Evolutionary conservation across 768 basidiomycete genomes (phyloP).

Genomic region (Serendipita sp.): DNA sequence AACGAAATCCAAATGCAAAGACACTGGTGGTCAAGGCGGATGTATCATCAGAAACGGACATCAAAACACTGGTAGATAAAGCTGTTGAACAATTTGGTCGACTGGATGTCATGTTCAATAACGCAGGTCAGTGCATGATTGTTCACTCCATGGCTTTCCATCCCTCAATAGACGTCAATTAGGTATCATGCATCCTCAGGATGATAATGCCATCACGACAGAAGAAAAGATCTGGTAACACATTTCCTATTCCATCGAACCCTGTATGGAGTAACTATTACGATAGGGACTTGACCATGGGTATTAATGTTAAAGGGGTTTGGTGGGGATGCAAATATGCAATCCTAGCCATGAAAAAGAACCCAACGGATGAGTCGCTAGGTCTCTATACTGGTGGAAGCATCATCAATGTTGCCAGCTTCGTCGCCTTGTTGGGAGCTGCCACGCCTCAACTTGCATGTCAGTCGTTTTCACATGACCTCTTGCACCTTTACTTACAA

Average conservation of each 20-base stretch:
- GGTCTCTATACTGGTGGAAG: constrained; percentile 63
- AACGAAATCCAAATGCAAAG: constrained; percentile 53
- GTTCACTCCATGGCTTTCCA: background rate
- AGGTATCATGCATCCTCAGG: constrained; percentile 97
- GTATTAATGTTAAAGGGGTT: constrained; percentile 94
- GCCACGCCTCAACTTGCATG: constrained; percentile 98
- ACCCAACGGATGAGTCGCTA: constrained; percentile 65
- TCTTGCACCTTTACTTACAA: background rate
- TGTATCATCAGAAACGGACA: constrained; percentile 74
- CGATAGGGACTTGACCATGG: constrained; percentile 54
- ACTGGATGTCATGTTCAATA: constrained; percentile 94
- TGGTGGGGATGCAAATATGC: constrained; percentile 99
- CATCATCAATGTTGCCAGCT: constrained; percentile 97
- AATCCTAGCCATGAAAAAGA: constrained; percentile 88
- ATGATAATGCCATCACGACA: constrained; percentile 91
- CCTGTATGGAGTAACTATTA: background rate
- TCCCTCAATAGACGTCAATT: constrained; percentile 3
- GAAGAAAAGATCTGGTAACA: constrained; percentile 79
- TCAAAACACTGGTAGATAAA: constrained; percentile 64
- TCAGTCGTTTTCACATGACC: constrained; percentile 24
- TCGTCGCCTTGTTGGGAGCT: constrained; percentile 89
- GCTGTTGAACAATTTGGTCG: constrained; percentile 82
- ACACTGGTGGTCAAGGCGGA: constrained; percentile 61
- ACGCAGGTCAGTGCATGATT: constrained; percentile 41
- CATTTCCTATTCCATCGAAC: background rate